Evolutionary conservation across 371 early-diverging fungal genomes (phyloP).

Genomic region (Mortierella sp.): DNA sequence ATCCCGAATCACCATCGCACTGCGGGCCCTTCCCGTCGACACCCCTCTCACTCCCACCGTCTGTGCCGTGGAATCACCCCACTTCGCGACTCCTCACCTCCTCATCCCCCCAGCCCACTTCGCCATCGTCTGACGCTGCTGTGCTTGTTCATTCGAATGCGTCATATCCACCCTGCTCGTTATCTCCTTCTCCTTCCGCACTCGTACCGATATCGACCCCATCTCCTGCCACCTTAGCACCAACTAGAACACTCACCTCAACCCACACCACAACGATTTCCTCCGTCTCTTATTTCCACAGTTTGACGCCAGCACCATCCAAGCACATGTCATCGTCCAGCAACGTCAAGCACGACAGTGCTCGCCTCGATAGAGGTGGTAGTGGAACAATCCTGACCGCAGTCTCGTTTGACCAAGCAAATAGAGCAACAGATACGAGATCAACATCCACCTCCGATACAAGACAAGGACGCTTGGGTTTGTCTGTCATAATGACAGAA

Average conservation of each 20-base stretch:
- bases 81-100: conserved; percentile 18
- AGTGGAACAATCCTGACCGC: background rate
- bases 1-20: conserved; percentile 6
- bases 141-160: background rate
- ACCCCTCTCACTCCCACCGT: background rate
- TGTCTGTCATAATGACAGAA: conserved; percentile 18
- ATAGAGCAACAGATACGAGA: conserved; percentile 27
- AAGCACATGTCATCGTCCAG: too few relatives aligned
- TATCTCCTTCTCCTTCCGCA: too few relatives aligned
- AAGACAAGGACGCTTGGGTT: conserved; percentile 17
- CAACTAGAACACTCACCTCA: too few relatives aligned
- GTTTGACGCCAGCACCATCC: too few relatives aligned
- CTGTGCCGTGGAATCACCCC: conserved; percentile 19
- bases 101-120: conserved; percentile 11
- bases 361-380: background rate
- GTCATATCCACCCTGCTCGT: too few relatives aligned
- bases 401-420: conserved; percentile 13
- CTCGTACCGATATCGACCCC: too few relatives aligned
- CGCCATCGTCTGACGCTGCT: background rate
- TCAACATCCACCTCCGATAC: conserved; percentile 33
- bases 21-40: background rate
- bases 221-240: too few relatives aligned
- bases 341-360: too few relatives aligned
- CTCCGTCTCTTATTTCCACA: too few relatives aligned
- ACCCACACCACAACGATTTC: too few relatives aligned